Base-by-base conservation (phyloP, 352 stramenopile species). In the Pythium monospermum region DNA sequence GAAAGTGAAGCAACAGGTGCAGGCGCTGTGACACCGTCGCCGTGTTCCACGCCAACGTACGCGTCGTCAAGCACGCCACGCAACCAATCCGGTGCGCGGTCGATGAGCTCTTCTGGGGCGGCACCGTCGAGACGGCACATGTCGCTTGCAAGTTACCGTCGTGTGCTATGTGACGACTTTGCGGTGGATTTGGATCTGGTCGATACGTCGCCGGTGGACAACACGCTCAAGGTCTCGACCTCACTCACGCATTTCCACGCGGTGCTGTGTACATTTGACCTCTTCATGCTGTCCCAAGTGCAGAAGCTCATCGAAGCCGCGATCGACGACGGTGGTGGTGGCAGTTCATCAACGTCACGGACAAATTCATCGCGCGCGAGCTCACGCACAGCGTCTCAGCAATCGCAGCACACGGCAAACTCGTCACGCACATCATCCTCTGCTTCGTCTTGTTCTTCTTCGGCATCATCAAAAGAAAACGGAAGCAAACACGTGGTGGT, bases 81-180 rank as follows among this genome's bases (percentile, higher is more conserved):
- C 1, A 36, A 36, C 8, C 8, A 19, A 6, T 18, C 37, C 0
- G 21, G 10, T 4, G 25, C 26, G 19, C 26, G 43, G 4, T 44
- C 43, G 6, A 56, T 15, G 23, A 45, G 44, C 4, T 32, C 31
- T 3, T 7, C 8, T 15, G 23, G 38, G 1, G 18, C 28, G 4
- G 16, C 36, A 2, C 22, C 15, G 0, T 45, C 44, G 10, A 56
- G 40, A 16, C 43, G 13, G 0, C 6, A 16, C 0, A 37, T 36
- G 1, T 27, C 36, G 10, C 49, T 70, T 0, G 35, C 47, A 1
- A 50, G 68, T 27, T 86, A 87, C 52, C 58, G 72, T 10, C 74
- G 79, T 2, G 66, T 76, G n/a, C 46, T 88, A 0, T 90, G 79
- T 40, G 76, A 90, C 27, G 76, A 90, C 41, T 90, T 88, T 46